phyloP scores from a whole-genome alignment of 2,329 filamentous ascomycete species.

The Sporothrix schenckii region DNA sequence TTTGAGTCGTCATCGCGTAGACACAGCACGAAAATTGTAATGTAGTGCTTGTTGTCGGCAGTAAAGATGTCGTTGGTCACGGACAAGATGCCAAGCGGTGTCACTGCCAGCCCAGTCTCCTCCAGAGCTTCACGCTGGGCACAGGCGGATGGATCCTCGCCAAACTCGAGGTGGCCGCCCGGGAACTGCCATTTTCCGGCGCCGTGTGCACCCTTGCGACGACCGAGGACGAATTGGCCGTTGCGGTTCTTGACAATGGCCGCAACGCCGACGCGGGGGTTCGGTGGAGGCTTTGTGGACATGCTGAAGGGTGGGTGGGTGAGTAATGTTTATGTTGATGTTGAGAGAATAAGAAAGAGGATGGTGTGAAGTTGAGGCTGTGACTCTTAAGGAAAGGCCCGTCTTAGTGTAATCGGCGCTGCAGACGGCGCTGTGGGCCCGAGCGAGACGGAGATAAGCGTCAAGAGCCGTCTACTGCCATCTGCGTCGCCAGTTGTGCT shows the following conservation, averaged over 20 bases:
- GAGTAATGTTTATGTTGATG: neutral
- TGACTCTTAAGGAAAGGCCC: neutral
- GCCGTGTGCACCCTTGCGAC: constrained; percentile 54
- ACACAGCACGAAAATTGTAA: constrained; percentile 70
- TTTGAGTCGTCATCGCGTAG: constrained; percentile 51
- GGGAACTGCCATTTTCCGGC: constrained; percentile 61
- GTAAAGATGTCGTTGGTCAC: constrained; percentile 70
- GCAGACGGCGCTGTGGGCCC: constrained; percentile 12
- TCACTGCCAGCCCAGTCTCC: constrained; percentile 67
- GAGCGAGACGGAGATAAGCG: constrained; percentile 7
- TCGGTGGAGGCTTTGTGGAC: neutral
- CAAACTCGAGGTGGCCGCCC: constrained; percentile 74
- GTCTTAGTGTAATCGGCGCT: neutral
- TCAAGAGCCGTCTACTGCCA: neutral
- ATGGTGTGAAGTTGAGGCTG: neutral
- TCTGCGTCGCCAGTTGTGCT: neutral
- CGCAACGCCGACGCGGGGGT: constrained; percentile 53
- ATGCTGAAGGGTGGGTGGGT: neutral
- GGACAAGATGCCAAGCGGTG: constrained; percentile 56
- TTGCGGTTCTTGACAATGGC: constrained; percentile 50
- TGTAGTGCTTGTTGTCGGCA: constrained; percentile 67
- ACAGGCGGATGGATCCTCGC: constrained; percentile 64
- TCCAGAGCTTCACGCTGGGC: constrained; percentile 69
- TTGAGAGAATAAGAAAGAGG: neutral
- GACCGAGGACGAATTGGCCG: constrained; percentile 53